Base-by-base conservation (phyloP, 2,329 filamentous ascomycete species). In the Diplodia intermedia region DNA sequence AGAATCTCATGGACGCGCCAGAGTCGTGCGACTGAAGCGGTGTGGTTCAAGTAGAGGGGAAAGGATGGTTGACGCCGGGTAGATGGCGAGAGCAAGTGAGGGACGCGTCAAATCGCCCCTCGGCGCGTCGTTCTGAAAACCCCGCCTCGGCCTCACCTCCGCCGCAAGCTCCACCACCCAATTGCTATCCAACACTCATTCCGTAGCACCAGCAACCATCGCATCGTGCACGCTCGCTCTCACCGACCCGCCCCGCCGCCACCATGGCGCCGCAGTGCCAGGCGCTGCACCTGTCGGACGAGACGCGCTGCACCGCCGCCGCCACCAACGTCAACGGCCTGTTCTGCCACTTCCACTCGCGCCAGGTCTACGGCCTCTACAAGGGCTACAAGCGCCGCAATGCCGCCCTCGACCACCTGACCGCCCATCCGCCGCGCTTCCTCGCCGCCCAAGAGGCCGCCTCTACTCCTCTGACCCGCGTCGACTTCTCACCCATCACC, bases 361-460 rank as follows among this genome's bases (percentile, higher is more conserved):
- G 75, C 66, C 80, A 82, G 71, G 65, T 53, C 65, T 50, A 53
- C 47, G 65, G 65, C 47, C 75, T 85, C 4, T 85, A 85, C 72
- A 77, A 78, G 62, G 83, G 83, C 9, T 85, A 85, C 73, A 85
- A 85, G 70, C 78, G 74, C 50, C 81, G 82, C 52, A 84, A 84
- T 72, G 76, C 77, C 9, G 75, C 78, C 56, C 78, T 85, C 4
- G 82, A 85, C 66, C 68, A 69, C 4, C 71, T 82, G 18, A 69
- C 76, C 3, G 72, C 72, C 12, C 69, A 75, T 38, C 76, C 73
- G 2, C 82, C 82, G n/a, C 29, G 71, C 20, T 83, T 79, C 69
- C 74, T 84, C 18, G 29, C 20, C 53, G 26, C 31, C 73, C 73
- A 18, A 70, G 72, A 12, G 71, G 76, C 43, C n/a, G 43, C 43